Evolutionary conservation across 1,139 yeast genomes (phyloP).

Genomic region (Diutina siamensis): DNA sequence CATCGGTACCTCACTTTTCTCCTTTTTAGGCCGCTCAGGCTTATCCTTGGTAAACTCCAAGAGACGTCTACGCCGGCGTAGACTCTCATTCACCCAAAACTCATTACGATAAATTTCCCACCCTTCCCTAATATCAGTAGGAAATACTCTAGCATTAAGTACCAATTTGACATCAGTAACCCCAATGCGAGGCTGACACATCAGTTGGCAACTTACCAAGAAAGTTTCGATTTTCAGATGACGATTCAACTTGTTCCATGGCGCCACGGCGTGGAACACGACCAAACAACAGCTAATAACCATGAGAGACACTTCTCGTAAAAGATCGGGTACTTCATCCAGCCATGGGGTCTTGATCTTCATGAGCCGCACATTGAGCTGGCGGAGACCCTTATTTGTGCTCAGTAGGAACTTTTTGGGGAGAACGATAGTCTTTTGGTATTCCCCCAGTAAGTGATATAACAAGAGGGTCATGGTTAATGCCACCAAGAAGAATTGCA

Average conservation of each 20-base stretch:
- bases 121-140: slow-evolving; percentile 76
- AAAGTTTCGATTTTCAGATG: slow-evolving; percentile 30
- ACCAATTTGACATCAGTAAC: slow-evolving; percentile 55
- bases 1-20: too few species aligned
- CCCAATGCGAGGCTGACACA: slow-evolving; percentile 35
- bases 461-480: slow-evolving; percentile 59
- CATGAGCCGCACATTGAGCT: slow-evolving; percentile 67
- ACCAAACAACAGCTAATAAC: slow-evolving; percentile 18
- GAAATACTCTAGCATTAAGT: slow-evolving; percentile 70
- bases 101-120: slow-evolving; percentile 94
- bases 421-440: slow-evolving; percentile 68
- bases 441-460: slow-evolving; percentile 84
- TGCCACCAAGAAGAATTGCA: slow-evolving; percentile 57
- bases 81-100: slow-evolving; percentile 83
- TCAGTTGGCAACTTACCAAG: slow-evolving; percentile 32
- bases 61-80: slow-evolving; percentile 45
- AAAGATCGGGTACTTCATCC: slow-evolving; percentile 39
- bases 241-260: slow-evolving; percentile 21
- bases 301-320: slow-evolving; percentile 27
- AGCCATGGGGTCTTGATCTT: slow-evolving; percentile 50
- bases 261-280: slow-evolving; percentile 25
- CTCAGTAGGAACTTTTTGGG: slow-evolving; percentile 70
- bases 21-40: not conserved
- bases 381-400: slow-evolving; percentile 80
- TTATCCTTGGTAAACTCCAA: slow-evolving; percentile 16